Evolutionary conservation across 148 eudicot species (phyloP), one percentile per base, ranked within the genome.

Genomic region (Chenopodium berlandieri): DNA sequence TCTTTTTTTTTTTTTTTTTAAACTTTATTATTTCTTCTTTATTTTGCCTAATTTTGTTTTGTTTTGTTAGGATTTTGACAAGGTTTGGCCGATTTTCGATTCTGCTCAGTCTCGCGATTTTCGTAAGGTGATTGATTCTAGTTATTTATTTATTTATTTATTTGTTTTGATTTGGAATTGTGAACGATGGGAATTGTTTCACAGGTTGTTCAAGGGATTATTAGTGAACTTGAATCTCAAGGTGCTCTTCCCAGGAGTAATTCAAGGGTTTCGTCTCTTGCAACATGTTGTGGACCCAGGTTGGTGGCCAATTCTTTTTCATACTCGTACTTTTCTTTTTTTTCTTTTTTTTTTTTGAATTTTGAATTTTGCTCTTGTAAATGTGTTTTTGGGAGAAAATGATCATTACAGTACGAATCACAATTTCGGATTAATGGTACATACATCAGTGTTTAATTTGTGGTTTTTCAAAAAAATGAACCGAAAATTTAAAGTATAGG

Each of bases 231-330:
- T 48, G 99, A 96, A 88, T 89, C 99, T 1, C 99, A 96, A 89
- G 99, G 98, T 76, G 98, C 99, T 22, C 87, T 96, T 37, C 98
- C 99, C 0, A 90, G 97, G 87, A 96, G 99, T 83, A 96, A 96
- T 90, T 96, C 99, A 0, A 90, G 99, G 88, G 99, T 96, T 85
- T 96, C 99, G 17, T 96, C 99, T 14, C 95, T 96, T 62, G 98
- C 99, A 20, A 96, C 99, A 2, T 96, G 99, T 80, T 95, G 99
- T 83, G 99, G 99, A 81, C 98, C 99, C 17, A 94, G 99, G 99
- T 95, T 82, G 77, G 92, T 82, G 71, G 12, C 27, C 68, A 4
- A 0, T 81, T n/a, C 16, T 52, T 81, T 82, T 47, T 27, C 68
- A 46, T 9, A 14, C 3, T 8, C 16, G 31, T 31, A 0, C 37